Evolutionary conservation across 192 early-diverging fungal species (phyloP).

Genomic region (Spinellus fusiger): DNA sequence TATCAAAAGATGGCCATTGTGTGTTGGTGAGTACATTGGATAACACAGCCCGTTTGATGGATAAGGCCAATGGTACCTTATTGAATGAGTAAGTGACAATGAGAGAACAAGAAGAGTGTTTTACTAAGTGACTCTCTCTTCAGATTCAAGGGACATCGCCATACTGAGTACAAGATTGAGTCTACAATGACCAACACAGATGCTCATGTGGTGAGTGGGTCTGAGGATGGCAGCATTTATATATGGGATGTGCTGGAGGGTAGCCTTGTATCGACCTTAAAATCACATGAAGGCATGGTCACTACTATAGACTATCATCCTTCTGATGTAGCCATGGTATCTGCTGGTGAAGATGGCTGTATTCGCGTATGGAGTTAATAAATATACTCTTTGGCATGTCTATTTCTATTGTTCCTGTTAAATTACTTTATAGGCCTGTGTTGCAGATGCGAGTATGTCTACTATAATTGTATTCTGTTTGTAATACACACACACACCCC

Average conservation of each 20-base stretch:
- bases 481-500: not conserved
- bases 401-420: too few species aligned
- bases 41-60: conserved; percentile 77
- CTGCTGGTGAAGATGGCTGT: conserved; percentile 61
- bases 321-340: conserved; percentile 49
- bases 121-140: not conserved
- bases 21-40: conserved; percentile 74
- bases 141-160: conserved; percentile 78
- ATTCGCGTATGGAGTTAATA: conserved; percentile 52
- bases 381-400: too few species aligned
- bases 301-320: conserved; percentile 70
- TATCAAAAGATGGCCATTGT: conserved; percentile 66
- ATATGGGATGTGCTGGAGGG: conserved; percentile 79
- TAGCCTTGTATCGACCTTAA: not conserved
- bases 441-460: not conserved
- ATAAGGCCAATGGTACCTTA: conserved; percentile 65
- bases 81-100: conserved; percentile 61
- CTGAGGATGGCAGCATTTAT: conserved; percentile 82
- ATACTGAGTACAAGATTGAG: conserved; percentile 68
- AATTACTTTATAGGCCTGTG: too few species aligned
- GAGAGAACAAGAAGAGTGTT: conserved; percentile 64
- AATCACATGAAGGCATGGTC: conserved; percentile 56
- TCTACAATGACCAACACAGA: conserved; percentile 67
- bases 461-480: not conserved
- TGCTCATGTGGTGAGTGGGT: conserved; percentile 74